Conservation (phyloP, 2,329 filamentous ascomycete species). For the Penicillium sp. region DNA sequence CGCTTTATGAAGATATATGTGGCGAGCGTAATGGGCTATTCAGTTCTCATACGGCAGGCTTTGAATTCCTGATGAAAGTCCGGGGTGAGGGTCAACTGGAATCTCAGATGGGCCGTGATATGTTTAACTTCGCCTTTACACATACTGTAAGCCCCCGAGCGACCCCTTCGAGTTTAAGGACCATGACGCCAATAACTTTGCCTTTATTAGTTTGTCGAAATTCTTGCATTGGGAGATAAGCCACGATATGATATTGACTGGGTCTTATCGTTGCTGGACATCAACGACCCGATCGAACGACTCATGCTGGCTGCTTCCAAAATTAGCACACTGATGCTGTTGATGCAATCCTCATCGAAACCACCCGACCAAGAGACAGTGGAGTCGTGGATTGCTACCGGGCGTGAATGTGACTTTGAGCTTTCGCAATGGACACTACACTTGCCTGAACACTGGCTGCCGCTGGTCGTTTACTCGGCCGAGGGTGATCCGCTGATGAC, state of each 20-base stretch:
- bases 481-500: constrained; percentile 37
- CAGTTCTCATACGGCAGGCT: constrained; percentile 42
- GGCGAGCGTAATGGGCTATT: constrained; percentile 40
- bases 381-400: constrained; percentile 28
- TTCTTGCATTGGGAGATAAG: constrained; percentile 38
- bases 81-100: constrained; percentile 36
- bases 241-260: constrained; percentile 36
- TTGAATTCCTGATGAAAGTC: constrained; percentile 40
- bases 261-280: constrained; percentile 30
- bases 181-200: too few species aligned
- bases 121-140: constrained; percentile 43
- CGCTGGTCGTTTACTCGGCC: constrained; percentile 34
- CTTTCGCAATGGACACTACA: constrained; percentile 36
- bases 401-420: constrained; percentile 32
- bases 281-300: constrained; percentile 35
- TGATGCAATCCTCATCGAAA: constrained; percentile 21
- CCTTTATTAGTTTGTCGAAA: constrained; percentile 43
- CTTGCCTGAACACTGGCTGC: constrained; percentile 39
- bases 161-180: too few species aligned
- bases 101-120: constrained; percentile 36
- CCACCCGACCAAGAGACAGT: constrained; percentile 23
- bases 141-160: constrained; percentile 34
- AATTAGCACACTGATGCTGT: constrained; percentile 33
- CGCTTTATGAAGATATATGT: constrained; percentile 44
- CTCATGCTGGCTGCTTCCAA: constrained; percentile 37